Base-by-base conservation (phyloP, 2,329 filamentous ascomycete genomes). In the Pyrenophora teres region DNA sequence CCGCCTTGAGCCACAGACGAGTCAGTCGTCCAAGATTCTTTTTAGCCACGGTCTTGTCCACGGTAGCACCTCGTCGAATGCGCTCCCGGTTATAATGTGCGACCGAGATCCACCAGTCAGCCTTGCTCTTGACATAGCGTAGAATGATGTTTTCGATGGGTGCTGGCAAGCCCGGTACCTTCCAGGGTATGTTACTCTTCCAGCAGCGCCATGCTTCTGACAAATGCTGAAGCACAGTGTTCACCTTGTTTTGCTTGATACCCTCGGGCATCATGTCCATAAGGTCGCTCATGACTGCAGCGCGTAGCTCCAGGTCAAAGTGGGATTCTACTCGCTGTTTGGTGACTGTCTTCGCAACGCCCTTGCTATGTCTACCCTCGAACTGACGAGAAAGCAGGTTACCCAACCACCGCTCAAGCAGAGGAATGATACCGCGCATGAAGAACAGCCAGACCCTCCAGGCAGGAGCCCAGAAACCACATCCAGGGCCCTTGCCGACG, bases 231-330 rank as follows among this genome's bases (percentile, higher is more conserved):
- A 99, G 80, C 38, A 99, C 93, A 1, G 92, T 96, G 75, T 99
- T 96, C 74, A 99, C 92, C 78, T 99, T 99, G 80, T 94, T 99
- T 73, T 99, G 94, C 75, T 97, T 97, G 78, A 99, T 97, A 62
- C 94, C 94, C 73, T 99, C 95, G 0, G 94, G 94, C 94, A 99
- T 99, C 95, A 99, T 99, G 69, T 99, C 94, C 89, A 97, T 97
- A 43, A 99, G 80, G 76, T 99, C 94, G 38, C 93, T 92, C 93
- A 99, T 99, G 60, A 99, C 94, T 0, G 94, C 97, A 13, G 95
- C 95, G 68, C 94, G 90, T 43, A 99, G 86, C 76, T 99, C 94
- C 50, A 99, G 82, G 76, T 99, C 94, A 69, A 97, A 99, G 72
- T 99, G 95, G 19, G 94, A 97, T 71, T 99, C 94, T 5, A 99